Evolutionary conservation across 1,284 basidiomycete genomes (phyloP), one percentile per base, ranked within the genome.

Genomic region (Ceratobasidium sp.): DNA sequence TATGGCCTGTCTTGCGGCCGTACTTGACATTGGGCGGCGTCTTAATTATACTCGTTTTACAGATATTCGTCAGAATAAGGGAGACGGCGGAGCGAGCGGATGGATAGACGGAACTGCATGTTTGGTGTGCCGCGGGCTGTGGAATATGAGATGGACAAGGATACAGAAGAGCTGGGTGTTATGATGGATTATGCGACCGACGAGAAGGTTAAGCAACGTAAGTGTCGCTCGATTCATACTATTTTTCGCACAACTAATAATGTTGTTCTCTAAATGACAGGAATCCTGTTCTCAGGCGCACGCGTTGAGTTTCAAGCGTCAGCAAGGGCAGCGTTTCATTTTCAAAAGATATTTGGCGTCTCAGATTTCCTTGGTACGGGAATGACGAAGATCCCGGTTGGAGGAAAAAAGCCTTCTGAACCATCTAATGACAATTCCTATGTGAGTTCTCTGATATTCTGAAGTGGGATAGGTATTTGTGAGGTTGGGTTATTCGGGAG

Each of bases 341-440:
- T 96, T 83, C 92, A 98, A 82, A 98, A 97, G 84, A 89, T 97
- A 20, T 98, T 98, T 82, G 91, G 92, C n/a, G 95, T 98, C 79
- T 92, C 90, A 63, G 91, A 94, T 63, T 97, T 94, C 82, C 91
- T 98, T 80, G 97, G 96, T 0, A 92, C 95, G n/a, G 98, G 98
- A 0, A 89, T 96, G 73, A 87, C 99, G 42, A 86, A 90, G 64
- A 92, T 99, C 53, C 94, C 95, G 3, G 89, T 92, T 0, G 87
- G 89, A 1, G 89, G 89, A 28, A 86, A 89, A 78, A 99, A 99
- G 84, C 94, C 94, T 1, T 90, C 88, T 69, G 99, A 99, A 84
- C 89, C 90, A 53, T 91, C 95, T 6, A 96, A 94, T 82, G 97
- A 99, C 82, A 99, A 99, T 81, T 93, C 93, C 75, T 99, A 98